Conservation (phyloP, 2,329 filamentous ascomycete genomes). For the Tolypocladium ophioglossoides region DNA sequence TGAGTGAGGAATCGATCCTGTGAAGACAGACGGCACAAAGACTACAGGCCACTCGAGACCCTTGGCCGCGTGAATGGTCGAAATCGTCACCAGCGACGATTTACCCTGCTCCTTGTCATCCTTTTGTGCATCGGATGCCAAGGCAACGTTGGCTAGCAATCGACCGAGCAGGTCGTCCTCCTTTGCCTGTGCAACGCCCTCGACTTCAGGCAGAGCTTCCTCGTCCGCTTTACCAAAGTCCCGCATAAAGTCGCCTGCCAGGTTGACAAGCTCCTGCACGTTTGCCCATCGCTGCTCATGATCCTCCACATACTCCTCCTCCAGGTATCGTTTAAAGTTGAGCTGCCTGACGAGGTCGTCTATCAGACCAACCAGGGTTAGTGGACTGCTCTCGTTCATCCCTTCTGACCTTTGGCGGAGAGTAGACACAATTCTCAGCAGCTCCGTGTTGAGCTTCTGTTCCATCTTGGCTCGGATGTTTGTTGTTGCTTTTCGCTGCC, state of each 20-base stretch:
- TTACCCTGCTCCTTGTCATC: conserved; percentile 46
- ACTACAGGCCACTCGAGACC: conserved; percentile 94
- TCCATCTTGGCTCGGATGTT: conserved; percentile 40
- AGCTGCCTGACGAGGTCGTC: conserved; percentile 52
- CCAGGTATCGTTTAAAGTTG: conserved; percentile 63
- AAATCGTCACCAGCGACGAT: conserved; percentile 68
- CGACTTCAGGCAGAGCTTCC: conserved; percentile 54
- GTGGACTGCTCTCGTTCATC: conserved; percentile 14
- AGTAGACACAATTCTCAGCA: conserved; percentile 32
- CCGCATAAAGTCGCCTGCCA: conserved; percentile 61
- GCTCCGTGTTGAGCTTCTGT: conserved; percentile 39
- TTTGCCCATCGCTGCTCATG: conserved; percentile 77
- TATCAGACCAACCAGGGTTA: conserved; percentile 36
- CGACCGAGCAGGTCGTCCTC: conserved; percentile 56
- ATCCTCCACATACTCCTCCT: conserved; percentile 60
- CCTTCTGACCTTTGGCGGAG: conserved; percentile 18
- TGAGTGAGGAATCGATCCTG: conserved; percentile 83
- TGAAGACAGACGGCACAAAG: conserved; percentile 82
- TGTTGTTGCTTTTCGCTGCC: conserved; percentile 34
- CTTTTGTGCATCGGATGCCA: conserved; percentile 70
- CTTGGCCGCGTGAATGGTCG: conserved; percentile 93
- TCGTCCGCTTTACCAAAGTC: conserved; percentile 34
- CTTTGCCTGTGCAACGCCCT: conserved; percentile 57
- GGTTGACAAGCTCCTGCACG: conserved; percentile 73
- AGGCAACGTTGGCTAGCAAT: conserved; percentile 81